phyloP scores from a whole-genome alignment of 257 asterid species.

The Solanum sejunctum region DNA sequence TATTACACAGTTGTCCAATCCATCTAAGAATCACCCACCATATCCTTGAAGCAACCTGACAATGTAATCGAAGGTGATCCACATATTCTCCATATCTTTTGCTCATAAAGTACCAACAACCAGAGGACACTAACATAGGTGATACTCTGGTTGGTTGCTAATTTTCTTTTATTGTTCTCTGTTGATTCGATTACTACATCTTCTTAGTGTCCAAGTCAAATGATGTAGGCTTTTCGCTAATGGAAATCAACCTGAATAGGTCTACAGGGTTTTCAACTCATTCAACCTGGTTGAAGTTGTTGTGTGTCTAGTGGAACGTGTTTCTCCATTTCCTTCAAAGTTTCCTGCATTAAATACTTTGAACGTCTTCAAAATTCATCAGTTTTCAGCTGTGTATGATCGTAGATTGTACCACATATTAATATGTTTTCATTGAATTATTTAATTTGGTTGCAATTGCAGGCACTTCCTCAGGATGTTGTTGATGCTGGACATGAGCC shows the following conservation, averaged over 20 bases:
- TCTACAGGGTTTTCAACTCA: not conserved
- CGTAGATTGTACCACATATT: not conserved
- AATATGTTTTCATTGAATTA: not conserved
- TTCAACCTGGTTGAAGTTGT: not conserved
- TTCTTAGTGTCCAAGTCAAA: not conserved
- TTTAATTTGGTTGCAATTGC: not conserved
- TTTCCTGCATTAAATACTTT: not conserved
- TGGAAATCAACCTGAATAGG: not conserved
- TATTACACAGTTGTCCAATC: not conserved
- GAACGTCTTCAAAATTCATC: not conserved
- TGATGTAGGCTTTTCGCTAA: not conserved
- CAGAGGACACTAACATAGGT: not conserved
- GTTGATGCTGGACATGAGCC: slow-evolving; percentile 42
- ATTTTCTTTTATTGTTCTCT: not conserved
- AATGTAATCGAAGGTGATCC: not conserved
- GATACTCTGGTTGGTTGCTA: not conserved
- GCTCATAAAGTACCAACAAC: not conserved
- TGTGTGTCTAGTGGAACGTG: not conserved
- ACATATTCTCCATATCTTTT: not conserved
- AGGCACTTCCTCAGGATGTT: slow-evolving; percentile 32
- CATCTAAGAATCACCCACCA: not conserved
- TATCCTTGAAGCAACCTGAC: not conserved
- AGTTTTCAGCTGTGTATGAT: not conserved
- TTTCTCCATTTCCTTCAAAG: not conserved
- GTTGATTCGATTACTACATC: not conserved